These are phyloP conservation scores for Suhomyces vadensis DNA, from an alignment of 805 yeast genomes.

Conservation along the genomic window DNA sequence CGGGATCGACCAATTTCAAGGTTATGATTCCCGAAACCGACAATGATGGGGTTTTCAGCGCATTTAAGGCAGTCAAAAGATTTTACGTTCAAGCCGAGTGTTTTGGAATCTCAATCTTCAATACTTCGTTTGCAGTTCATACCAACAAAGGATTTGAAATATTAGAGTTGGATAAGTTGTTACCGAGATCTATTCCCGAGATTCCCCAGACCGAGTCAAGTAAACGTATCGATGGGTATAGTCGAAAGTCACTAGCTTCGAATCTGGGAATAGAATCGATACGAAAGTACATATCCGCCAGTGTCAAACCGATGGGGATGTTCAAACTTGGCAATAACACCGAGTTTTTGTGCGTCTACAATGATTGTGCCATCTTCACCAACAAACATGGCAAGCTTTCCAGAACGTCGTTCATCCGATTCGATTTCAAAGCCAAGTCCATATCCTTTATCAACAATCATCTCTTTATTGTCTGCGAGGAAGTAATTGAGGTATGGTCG, in stretches of 20 bases:
- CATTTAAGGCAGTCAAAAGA: slow-evolving; percentile 41
- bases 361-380: slow-evolving; percentile 65
- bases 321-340: slow-evolving; percentile 55
- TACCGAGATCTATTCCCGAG: slow-evolving; percentile 60
- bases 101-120: slow-evolving; percentile 60
- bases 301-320: slow-evolving; percentile 60
- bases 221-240: slow-evolving; percentile 33
- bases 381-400: slow-evolving; percentile 59
- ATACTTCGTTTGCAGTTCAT: slow-evolving; percentile 65
- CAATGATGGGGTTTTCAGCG: slow-evolving; percentile 47
- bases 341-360: slow-evolving; percentile 63
- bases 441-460: slow-evolving; percentile 36
- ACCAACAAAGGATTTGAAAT: slow-evolving; percentile 68
- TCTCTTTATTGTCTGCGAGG: slow-evolving; percentile 55
- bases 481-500: slow-evolving; percentile 69
- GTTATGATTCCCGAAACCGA: slow-evolving; percentile 60
- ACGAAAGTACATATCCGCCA: slow-evolving; percentile 39
- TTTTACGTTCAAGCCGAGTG: slow-evolving; percentile 59
- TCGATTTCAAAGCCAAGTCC: slow-evolving; percentile 40
- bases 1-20: slow-evolving; percentile 51
- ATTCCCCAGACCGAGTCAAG: slow-evolving; percentile 27
- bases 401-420: slow-evolving; percentile 43
- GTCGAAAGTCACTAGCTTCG: slow-evolving; percentile 18
- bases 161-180: slow-evolving; percentile 56
- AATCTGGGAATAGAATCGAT: slow-evolving; percentile 36